Evolutionary conservation across 2,329 filamentous ascomycete genomes (phyloP).

Genomic region (Cordyceps farinosa): DNA sequence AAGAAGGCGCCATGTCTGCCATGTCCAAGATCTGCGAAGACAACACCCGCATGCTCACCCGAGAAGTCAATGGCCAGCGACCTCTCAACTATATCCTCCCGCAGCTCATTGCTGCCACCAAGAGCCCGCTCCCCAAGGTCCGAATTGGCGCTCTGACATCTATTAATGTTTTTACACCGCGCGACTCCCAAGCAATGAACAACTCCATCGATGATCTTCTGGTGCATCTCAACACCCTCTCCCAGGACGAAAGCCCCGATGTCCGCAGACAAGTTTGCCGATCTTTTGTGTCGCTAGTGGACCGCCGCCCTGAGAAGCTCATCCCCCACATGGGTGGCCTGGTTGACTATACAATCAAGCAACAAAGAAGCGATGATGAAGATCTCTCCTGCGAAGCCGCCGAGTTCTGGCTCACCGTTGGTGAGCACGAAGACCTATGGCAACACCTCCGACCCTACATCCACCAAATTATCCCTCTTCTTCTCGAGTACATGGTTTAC

Average conservation of each 20-base stretch:
- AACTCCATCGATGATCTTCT: slow-evolving; percentile 78
- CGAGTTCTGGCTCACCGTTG: slow-evolving; percentile 94
- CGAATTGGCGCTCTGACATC: slow-evolving; percentile 74
- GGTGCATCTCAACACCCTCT: slow-evolving; percentile 75
- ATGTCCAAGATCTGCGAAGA: slow-evolving; percentile 96
- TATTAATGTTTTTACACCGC: slow-evolving; percentile 88
- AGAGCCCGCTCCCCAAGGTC: slow-evolving; percentile 71
- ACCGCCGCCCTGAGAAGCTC: slow-evolving; percentile 85
- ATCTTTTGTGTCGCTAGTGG: slow-evolving; percentile 87
- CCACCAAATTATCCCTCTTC: slow-evolving; percentile 79
- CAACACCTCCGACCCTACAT: slow-evolving; percentile 73
- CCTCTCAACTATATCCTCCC: slow-evolving; percentile 87
- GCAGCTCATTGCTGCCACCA: slow-evolving; percentile 83
- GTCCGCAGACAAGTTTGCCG: slow-evolving; percentile 92
- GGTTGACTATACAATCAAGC: slow-evolving; percentile 87
- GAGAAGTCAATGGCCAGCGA: slow-evolving; percentile 82
- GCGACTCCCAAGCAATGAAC: slow-evolving; percentile 77
- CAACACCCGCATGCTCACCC: slow-evolving; percentile 80
- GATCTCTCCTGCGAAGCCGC: slow-evolving; percentile 91
- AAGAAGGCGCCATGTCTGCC: slow-evolving; percentile 92
- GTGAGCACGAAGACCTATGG: slow-evolving; percentile 80
- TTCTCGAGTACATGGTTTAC: slow-evolving; percentile 95
- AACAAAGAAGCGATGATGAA: slow-evolving; percentile 83
- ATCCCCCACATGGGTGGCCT: slow-evolving; percentile 81
- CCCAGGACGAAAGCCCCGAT: slow-evolving; percentile 72